Base-by-base conservation (phyloP, 441 rosid genomes). In the Codiaeum variegatum region DNA sequence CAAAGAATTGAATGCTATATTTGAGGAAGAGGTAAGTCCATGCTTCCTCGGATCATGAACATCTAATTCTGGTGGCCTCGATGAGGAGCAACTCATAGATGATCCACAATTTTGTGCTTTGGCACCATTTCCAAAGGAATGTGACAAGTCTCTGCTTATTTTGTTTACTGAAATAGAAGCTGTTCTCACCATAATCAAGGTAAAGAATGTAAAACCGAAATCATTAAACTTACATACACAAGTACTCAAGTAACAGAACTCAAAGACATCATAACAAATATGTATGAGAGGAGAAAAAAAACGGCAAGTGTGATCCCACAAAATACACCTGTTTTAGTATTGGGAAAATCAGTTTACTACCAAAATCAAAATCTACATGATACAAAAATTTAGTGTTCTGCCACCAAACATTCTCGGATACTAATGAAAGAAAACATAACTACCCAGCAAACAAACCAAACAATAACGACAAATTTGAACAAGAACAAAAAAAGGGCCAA, bases 1-100 rank as follows among this genome's bases (percentile, higher is more conserved):
- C 96, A 91, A 76, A 49, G 98, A 94, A 78, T 46, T 81, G 81
- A 85, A 88, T 51, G 79, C 79, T 36, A 79, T 73, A 72, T 81
- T 62, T 3, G 86, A 85, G 34, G 87, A 87, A 66, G 74, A 72
- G 56, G 75, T 40, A 2, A 44, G 56, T 26, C 70, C 83, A 62
- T 70, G 73, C 58, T 76, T 86, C 52, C 18, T 21, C 1, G 69
- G 64, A 65, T 73, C 1, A 55, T 75, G 70, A 59, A 28, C 63
- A 29, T 76, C 86, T 19, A 71, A 71, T 60, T 74, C 85, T 62
- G 72, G 69, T 52, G 73, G 88, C 76, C 76, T 79, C 0, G 81
- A 44, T 3, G 77, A 67, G 62, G 76, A 67, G 55, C 28, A 56
- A 59, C 62, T 73, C 65, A 70, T 28, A 28, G 84, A 71, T 4